Base-by-base conservation (phyloP, 257 asterid genomes). In the Rhazya stricta region DNA sequence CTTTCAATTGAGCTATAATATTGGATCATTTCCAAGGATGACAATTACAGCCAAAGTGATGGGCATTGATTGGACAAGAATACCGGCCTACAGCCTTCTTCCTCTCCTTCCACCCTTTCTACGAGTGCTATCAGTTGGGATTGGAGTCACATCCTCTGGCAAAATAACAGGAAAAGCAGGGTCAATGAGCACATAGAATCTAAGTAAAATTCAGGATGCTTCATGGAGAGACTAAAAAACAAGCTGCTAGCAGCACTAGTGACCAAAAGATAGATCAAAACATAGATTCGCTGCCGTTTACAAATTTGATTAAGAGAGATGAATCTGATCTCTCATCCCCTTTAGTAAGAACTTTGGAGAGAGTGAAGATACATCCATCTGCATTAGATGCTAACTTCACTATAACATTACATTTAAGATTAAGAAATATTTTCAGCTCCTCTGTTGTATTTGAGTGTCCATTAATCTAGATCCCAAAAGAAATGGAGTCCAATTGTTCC, bases 61-160 rank as follows among this genome's bases (percentile, higher is more conserved):
- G 5, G 5, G 69, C 45, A 63, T 63, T 34, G 69, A 19, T 18
- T 32, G 69, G 45, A 62, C 0, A 18, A 63, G 45, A 32, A 63
- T 6, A 34, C 18, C n/a, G 34, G 18, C 10, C 69, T 50, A 92
- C 83, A 92, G 85, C 92, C 97, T 89, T 78, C 97, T 89, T 84
- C 97, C 97, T 73, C 96, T 88, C 84, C 96, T 81, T 21, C 97
- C 96, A 85, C 97, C 96, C 92, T 92, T 92, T 83, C 96, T 78
- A 54, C 97, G 85, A 43, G 97, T 90, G 81, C 97, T 92, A 76
- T 92, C 97, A 0, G 97, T 92, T 6, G 97, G 97, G 76, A 92
- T 89, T 19, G 97, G 96, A 46, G 97, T 92, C 71, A 89, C 97
- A 25, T 92, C 97, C 96, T 92, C 97, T 92, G 94, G 10, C 8